Evolutionary conservation across 495 filamentous ascomycete species (phyloP), one percentile per base, ranked within the genome.

Genomic region (Usnea hakonensis): DNA sequence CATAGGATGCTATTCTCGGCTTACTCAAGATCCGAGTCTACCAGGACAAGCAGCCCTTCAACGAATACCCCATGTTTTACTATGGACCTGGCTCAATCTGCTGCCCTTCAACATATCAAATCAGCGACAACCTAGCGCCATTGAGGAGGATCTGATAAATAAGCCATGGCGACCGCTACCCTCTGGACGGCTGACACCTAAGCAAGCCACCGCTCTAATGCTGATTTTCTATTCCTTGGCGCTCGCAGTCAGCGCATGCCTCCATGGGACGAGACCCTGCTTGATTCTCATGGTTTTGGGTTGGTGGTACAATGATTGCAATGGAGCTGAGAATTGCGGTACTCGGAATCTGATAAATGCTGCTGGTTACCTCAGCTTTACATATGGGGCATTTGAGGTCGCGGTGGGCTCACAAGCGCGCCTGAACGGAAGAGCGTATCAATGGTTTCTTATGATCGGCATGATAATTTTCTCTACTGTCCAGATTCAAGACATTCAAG

Each of bases 401-500:
- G 71, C 70, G 33, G 53, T 63, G 32, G 63, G 63, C 0, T 11
- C 13, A 5, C 14, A 2, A 0, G 10, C 52, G 2, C 37, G 52
- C 11, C 43, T 28, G 21, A n/a, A 37, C 2, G 23, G 38, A 11
- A 19, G 28, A 32, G 14, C 46, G 7, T 5, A 43, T 6, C 48
- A 14, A 30, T 85, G 82, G 82, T 61, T 77, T 3, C 54, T 46
- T 0, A 71, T 82, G 2, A 70, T 81, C 21, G 67, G 72, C 23
- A 70, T 61, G 2, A 69, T 80, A 9, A 72, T 83, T 21, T 65
- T 77, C 10, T 75, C 76, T 0, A 84, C 79, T n/a, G 71, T 83
- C 58, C 78, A 83, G 2, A 62, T 76, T 0, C 81, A 84, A 63
- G 81, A 83, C 61, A 62, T 83, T 8, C 70, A 73, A 5, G 79